phyloP scores from a whole-genome alignment of 2,329 filamentous ascomycete genomes.

The Balansia obtecta region DNA sequence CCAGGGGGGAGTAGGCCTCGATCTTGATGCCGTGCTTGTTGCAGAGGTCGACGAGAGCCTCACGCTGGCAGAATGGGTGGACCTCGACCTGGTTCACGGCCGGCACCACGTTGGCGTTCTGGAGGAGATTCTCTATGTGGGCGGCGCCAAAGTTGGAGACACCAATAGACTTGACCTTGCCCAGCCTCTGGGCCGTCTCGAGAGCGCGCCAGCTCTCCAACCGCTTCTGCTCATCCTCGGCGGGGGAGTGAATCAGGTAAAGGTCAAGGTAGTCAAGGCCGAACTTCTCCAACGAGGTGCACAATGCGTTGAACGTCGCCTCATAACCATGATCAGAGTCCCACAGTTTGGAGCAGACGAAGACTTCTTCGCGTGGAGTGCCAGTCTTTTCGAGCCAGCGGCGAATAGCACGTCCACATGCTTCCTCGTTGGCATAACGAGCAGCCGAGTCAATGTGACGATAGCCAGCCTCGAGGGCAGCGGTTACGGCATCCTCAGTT shows the following conservation, averaged over 20 bases:
- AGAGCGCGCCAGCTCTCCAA: constrained; percentile 63
- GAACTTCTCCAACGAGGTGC: constrained; percentile 54
- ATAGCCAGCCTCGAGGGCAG: constrained; percentile 45
- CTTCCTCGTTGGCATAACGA: constrained; percentile 52
- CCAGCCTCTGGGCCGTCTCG: constrained; percentile 51
- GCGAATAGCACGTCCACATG: constrained; percentile 59
- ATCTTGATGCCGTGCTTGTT: constrained; percentile 42
- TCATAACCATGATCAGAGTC: constrained; percentile 28
- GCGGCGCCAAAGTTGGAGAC: constrained; percentile 66
- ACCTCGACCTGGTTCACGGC: constrained; percentile 71
- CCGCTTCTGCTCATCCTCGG: constrained; percentile 55
- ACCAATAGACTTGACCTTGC: constrained; percentile 57
- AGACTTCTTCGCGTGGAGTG: constrained; percentile 54
- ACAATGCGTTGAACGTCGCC: constrained; percentile 44
- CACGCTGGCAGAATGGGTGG: constrained; percentile 61
- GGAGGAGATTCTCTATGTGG: constrained; percentile 45
- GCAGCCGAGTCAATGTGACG: constrained; percentile 43
- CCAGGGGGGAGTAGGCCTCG: constrained; percentile 42
- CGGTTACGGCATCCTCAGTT: constrained; percentile 46
- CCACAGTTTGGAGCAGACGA: constrained; percentile 60
- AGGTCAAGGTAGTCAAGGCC: constrained; percentile 61
- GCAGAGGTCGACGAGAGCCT: constrained; percentile 43
- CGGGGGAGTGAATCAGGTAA: constrained; percentile 51
- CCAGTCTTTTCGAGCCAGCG: constrained; percentile 52
- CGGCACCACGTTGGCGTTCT: constrained; percentile 46